Evolutionary conservation across 2,329 filamentous ascomycete genomes (phyloP), one percentile per base, ranked within the genome.

Genomic region (Penicillium brevicompactum): DNA sequence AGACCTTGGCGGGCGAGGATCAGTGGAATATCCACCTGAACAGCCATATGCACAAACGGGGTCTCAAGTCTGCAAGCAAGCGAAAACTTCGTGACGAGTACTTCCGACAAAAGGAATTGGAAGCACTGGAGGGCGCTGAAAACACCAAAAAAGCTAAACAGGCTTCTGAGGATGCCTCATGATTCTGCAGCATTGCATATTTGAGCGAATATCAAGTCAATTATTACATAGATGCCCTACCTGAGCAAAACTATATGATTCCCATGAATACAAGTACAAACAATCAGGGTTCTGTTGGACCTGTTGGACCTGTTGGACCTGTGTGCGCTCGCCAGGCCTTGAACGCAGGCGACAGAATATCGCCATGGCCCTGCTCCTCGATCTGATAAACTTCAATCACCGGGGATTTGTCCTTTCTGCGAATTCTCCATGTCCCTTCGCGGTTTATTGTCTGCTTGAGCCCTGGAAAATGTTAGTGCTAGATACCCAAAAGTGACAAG

Each of bases 361-460:
- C 80, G 0, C 91, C 91, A 59, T 90, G 86, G 0, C 91, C 91
- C 1, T 83, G 84, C 60, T 91, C 88, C 64, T 90, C 85, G 4
- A 92, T 76, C 67, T 84, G 86, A 73, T 84, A 88, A 1, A 96
- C 83, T 64, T 94, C 89, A 56, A 97, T 89, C 5, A 76, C 73
- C 1, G 83, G 79, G 0, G 84, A 83, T 38, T 84, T 83, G 50
- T 88, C 84, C 51, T 74, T 78, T 55, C 91, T 84, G 46, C 84
- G 79, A 67, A 99, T 90, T 58, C 87, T 84, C 89, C 91, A 97
- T 2, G 95, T 87, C 0, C 91, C 91, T 38, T 90, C 88, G 16
- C 80, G 76, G 7, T 72, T 78, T 7, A 87, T 84, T 18, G 87
- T 84, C 1, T 79, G 80, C 41, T 82, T 82, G 57, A 85, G 80